Evolutionary conservation across 441 rosid species (phyloP).

Genomic region (Lepidium campestre): DNA sequence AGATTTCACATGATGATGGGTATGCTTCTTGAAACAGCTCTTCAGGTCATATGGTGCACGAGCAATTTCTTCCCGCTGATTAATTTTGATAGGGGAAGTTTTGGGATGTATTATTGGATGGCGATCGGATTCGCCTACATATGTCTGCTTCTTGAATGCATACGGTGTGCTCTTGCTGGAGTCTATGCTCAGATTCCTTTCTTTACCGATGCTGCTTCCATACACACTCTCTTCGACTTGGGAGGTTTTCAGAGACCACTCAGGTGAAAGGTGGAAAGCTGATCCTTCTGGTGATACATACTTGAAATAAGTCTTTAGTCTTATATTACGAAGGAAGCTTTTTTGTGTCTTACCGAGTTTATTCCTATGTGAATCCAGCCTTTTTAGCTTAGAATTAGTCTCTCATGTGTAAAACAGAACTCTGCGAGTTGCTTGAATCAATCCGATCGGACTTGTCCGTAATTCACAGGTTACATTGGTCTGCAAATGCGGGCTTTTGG

Average conservation of each 20-base stretch:
- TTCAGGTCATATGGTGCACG: constrained; percentile 53
- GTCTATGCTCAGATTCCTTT: constrained; percentile 50
- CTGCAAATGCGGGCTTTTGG: not conserved
- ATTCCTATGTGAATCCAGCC: not conserved
- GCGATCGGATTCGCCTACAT: constrained; percentile 48
- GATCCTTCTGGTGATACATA: not conserved
- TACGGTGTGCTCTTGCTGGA: constrained; percentile 61
- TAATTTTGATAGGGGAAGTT: constrained; percentile 46
- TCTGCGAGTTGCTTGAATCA: not conserved
- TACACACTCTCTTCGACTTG: constrained; percentile 54
- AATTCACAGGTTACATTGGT: not conserved
- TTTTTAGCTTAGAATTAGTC: constrained; percentile 4
- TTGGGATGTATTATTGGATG: constrained; percentile 67
- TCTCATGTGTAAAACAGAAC: constrained; percentile 15
- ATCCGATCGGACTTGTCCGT: not conserved
- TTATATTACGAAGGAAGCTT: not conserved
- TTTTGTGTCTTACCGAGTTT: not conserved
- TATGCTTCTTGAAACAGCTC: constrained; percentile 57
- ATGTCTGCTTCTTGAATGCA: constrained; percentile 46
- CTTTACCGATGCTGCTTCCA: constrained; percentile 55
- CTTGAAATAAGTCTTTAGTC: not conserved
- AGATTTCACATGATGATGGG: constrained; percentile 91
- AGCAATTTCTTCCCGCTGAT: constrained; percentile 70
- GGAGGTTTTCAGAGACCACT: constrained; percentile 59
- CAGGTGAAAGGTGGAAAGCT: constrained; percentile 4